Percentiles rank a stretch among this genome's conserved stretches.
These are phyloP conservation scores for Gamarada debralockiae DNA, from an alignment of 495 filamentous ascomycete species.

Conservation along the genomic window DNA sequence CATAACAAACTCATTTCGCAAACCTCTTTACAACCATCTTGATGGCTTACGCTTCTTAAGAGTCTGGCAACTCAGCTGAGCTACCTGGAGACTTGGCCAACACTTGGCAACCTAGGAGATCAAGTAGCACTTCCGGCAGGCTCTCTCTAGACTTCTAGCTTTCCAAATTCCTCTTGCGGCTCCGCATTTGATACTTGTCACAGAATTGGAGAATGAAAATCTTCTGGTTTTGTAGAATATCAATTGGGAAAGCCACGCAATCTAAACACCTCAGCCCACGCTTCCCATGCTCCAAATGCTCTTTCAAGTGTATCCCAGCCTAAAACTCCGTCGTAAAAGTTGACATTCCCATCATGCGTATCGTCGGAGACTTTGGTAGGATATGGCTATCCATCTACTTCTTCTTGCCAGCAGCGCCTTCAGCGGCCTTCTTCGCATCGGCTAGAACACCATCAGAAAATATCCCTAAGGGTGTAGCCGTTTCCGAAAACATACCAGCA, in stretches of 20 bases:
- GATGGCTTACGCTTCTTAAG: no score
- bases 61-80: no score
- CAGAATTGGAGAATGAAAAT: no score
- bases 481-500: constrained; percentile 53
- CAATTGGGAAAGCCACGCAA: constrained; percentile 9
- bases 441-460: constrained; percentile 27
- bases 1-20: no score
- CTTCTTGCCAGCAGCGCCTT: constrained; percentile 29
- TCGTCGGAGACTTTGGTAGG: not conserved
- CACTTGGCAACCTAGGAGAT: no score
- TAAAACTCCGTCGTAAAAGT: constrained; percentile 16
- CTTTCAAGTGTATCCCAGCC: constrained; percentile 10
- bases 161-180: no score
- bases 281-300: constrained; percentile 9
- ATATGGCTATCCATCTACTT: constrained; percentile 23
- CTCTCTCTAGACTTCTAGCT: no score
- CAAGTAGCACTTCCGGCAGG: no score
- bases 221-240: not conserved
- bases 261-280: constrained; percentile 17
- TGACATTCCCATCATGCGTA: not conserved
- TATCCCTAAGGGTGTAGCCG: not conserved
- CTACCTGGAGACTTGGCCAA: no score
- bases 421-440: constrained; percentile 46
- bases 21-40: no score
- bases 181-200: no score